Evolutionary conservation across 352 stramenopile genomes (phyloP).

Genomic region (Lagenidium sp.): DNA sequence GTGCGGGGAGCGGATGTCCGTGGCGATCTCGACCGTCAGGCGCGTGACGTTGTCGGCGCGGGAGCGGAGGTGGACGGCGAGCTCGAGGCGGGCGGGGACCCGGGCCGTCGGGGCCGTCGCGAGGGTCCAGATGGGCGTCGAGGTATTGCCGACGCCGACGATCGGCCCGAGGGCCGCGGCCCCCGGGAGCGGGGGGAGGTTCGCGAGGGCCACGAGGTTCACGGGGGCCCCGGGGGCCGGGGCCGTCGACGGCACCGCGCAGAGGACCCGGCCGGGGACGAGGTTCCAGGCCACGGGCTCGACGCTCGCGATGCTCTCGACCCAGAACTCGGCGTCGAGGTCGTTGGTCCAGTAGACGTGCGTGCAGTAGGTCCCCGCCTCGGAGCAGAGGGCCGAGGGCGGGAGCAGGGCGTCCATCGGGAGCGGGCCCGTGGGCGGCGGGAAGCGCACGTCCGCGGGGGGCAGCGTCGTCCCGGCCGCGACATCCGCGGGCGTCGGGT

Average conservation of each 20-base stretch:
- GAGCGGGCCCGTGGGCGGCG: not conserved
- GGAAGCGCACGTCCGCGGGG: not conserved
- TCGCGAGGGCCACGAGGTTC: conserved; percentile 14
- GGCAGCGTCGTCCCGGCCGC: not conserved
- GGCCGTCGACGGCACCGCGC: conserved; percentile 10
- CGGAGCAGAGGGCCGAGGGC: conserved; percentile 1
- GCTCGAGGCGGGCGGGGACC: conserved; percentile 17
- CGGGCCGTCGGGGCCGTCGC: conserved; percentile 11
- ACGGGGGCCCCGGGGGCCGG: conserved; percentile 12
- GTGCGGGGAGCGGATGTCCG: conserved; percentile 22
- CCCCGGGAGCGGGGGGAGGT: too few relatives aligned
- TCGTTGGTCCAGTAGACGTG: conserved; percentile 37
- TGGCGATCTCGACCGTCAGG: conserved; percentile 37
- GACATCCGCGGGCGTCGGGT: conserved; percentile 6
- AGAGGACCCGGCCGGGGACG: conserved; percentile 24
- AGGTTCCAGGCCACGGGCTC: conserved; percentile 32
- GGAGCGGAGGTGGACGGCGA: conserved; percentile 37
- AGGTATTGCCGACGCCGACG: not conserved
- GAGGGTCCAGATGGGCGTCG: conserved; percentile 27
- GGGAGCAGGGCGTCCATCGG: not conserved
- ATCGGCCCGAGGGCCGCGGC: not conserved
- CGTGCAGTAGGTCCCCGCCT: conserved; percentile 20
- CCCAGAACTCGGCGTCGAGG: conserved; percentile 27
- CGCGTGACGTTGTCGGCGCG: conserved; percentile 30
- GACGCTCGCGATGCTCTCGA: conserved; percentile 39